A percentile compares a stretch with the other conserved stretches of the same genome.
These are phyloP conservation scores for Colletotrichum graminicola DNA, from an alignment of 2,329 filamentous ascomycete genomes.

Conservation along the genomic window DNA sequence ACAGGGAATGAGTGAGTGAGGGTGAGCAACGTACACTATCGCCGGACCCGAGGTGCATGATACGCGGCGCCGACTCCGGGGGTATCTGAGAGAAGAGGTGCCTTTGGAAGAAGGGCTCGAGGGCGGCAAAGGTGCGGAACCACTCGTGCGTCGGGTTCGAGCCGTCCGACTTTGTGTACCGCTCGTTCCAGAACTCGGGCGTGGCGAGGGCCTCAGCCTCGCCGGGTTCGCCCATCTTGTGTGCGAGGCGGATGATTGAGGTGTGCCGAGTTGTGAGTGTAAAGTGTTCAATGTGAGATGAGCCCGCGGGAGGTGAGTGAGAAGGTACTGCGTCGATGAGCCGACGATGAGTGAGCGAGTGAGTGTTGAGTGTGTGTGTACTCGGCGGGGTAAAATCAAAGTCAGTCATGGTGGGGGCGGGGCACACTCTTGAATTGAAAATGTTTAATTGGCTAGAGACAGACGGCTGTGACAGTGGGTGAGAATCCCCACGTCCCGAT, in stretches of 20 bases:
- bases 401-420: constrained; percentile 18
- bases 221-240: constrained; percentile 16
- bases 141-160: constrained; percentile 64
- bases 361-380: not conserved
- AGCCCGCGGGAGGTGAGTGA: not conserved
- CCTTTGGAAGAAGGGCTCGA: constrained; percentile 60
- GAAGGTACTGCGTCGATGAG: too few species aligned
- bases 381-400: not conserved
- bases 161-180: constrained; percentile 56
- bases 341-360: not conserved
- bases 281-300: not conserved
- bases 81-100: constrained; percentile 54
- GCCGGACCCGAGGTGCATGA: constrained; percentile 70
- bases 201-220: constrained; percentile 49
- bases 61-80: constrained; percentile 50
- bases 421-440: not conserved
- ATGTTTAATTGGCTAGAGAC: not conserved
- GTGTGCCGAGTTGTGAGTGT: not conserved
- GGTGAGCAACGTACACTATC: constrained; percentile 61
- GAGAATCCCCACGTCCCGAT: too few species aligned
- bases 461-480: not conserved
- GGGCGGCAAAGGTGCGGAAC: constrained; percentile 62
- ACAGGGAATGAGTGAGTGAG: not conserved
- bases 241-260: not conserved
- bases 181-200: constrained; percentile 64